Conservation (phyloP, 2,329 filamentous ascomycete genomes). For the Simplicillium aogashimaense region DNA sequence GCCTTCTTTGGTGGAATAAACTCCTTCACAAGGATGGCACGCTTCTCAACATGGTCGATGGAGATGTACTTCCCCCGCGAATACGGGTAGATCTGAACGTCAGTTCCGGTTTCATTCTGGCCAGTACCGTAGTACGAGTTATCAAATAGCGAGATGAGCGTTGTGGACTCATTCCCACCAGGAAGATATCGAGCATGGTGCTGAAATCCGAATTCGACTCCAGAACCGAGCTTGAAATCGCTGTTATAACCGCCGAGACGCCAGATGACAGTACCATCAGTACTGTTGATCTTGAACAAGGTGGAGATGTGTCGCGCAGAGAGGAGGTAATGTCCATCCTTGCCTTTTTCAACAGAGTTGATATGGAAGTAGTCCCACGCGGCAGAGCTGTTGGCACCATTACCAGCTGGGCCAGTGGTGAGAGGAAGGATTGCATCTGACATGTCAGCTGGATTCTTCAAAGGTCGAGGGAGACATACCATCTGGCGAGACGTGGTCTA, state of each 20-base stretch:
- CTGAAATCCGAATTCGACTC: slow-evolving; percentile 37
- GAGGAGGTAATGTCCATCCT: slow-evolving; percentile 39
- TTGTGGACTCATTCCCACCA: slow-evolving; percentile 26
- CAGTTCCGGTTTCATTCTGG: slow-evolving; percentile 7
- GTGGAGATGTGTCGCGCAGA: slow-evolving; percentile 39
- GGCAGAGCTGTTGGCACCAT: slow-evolving; percentile 27
- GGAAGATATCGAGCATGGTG: slow-evolving; percentile 37
- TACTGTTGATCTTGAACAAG: slow-evolving; percentile 36
- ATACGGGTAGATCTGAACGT: background rate
- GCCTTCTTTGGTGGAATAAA: slow-evolving; percentile 36
- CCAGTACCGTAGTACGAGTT: slow-evolving; percentile 21
- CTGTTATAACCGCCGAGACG: slow-evolving; percentile 38
- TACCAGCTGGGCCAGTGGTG: slow-evolving; percentile 29
- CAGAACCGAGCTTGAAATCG: slow-evolving; percentile 22
- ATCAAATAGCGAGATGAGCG: slow-evolving; percentile 42
- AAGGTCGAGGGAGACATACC: slow-evolving; percentile 10
- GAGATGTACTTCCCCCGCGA: slow-evolving; percentile 32
- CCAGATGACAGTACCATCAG: slow-evolving; percentile 41
- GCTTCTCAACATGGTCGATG: slow-evolving; percentile 31
- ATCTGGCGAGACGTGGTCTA: slow-evolving; percentile 16
- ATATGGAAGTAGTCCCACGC: slow-evolving; percentile 19
- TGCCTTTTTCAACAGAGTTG: slow-evolving; percentile 1
- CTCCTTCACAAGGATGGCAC: slow-evolving; percentile 31
- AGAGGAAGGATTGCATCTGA: slow-evolving; percentile 34
- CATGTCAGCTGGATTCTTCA: slow-evolving; percentile 1